Conservation (phyloP, 2,329 filamentous ascomycete genomes). For the Phyllosticta paracitricarpa region DNA sequence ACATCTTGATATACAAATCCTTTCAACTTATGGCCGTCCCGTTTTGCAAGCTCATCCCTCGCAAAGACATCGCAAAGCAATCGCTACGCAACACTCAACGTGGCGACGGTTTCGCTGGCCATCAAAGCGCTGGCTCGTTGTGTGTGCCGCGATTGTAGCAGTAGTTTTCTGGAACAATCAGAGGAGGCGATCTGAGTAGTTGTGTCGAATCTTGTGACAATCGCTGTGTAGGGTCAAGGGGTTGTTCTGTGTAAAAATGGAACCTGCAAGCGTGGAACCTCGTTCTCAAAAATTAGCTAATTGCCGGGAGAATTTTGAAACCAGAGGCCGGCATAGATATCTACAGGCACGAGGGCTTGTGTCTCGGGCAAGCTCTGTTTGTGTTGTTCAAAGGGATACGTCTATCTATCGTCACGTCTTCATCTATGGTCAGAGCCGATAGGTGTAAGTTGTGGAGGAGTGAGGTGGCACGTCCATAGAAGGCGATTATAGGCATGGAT, state of each 20-base stretch:
- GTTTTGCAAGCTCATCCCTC: too few relatives aligned
- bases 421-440: neutral
- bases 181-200: neutral
- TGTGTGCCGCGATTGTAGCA: neutral
- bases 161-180: neutral
- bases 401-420: neutral
- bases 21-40: too few relatives aligned
- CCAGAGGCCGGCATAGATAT: neutral
- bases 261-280: neutral
- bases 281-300: neutral
- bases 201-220: too few relatives aligned
- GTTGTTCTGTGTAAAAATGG: neutral
- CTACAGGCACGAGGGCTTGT: too few relatives aligned
- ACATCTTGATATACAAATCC: too few relatives aligned
- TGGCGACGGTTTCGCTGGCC: neutral
- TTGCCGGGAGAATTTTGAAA: neutral
- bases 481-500: neutral
- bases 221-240: too few relatives aligned
- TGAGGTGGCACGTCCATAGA: neutral
- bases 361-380: neutral
- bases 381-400: neutral
- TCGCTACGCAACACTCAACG: neutral
- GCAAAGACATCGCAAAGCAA: neutral
- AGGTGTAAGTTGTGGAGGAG: neutral
- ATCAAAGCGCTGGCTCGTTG: neutral